Conservation (phyloP, 2,329 filamentous ascomycete species). For the Huntiella bhutanensis region DNA sequence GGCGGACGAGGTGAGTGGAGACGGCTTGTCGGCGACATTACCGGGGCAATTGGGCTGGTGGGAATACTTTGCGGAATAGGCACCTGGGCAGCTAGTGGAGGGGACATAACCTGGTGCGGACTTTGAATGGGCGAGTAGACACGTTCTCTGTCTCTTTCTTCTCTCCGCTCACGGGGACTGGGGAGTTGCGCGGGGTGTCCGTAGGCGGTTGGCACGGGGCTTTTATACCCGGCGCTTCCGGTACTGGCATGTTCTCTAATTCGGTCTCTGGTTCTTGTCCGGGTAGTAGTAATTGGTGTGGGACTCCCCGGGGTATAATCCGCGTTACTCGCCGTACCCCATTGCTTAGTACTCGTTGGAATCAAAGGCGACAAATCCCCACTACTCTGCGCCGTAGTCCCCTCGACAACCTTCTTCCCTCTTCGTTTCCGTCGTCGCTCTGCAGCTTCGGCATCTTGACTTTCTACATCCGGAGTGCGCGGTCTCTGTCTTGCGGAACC, state of each 20-base stretch:
- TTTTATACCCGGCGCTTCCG: not conserved
- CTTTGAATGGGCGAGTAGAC: not conserved
- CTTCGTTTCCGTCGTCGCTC: slow-evolving; percentile 9
- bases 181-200: not conserved
- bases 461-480: slow-evolving; percentile 3
- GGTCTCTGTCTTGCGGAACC: slow-evolving; percentile 3
- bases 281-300: slow-evolving; percentile 6
- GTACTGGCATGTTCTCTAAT: slow-evolving; percentile 5
- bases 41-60: not conserved
- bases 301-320: slow-evolving; percentile 7
- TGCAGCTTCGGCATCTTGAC: slow-evolving; percentile 10
- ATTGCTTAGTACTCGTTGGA: slow-evolving; percentile 1
- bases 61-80: slow-evolving; percentile 4
- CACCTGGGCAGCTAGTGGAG: not conserved
- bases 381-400: not conserved
- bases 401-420: slow-evolving; percentile 8
- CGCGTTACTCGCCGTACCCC: slow-evolving; percentile 1
- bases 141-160: too few relatives aligned
- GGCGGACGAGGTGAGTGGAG: slow-evolving; percentile 5
- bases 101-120: not conserved
- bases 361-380: slow-evolving; percentile 11
- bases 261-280: slow-evolving; percentile 8
- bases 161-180: not conserved
- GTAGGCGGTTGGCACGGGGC: slow-evolving; percentile 1
- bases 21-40: not conserved